A percentile compares a stretch with the other conserved stretches of the same genome.
phyloP scores from a whole-genome alignment of 225 moss, liverwort and hornwort genomes.

The Pseudisothecium myosuroides region DNA sequence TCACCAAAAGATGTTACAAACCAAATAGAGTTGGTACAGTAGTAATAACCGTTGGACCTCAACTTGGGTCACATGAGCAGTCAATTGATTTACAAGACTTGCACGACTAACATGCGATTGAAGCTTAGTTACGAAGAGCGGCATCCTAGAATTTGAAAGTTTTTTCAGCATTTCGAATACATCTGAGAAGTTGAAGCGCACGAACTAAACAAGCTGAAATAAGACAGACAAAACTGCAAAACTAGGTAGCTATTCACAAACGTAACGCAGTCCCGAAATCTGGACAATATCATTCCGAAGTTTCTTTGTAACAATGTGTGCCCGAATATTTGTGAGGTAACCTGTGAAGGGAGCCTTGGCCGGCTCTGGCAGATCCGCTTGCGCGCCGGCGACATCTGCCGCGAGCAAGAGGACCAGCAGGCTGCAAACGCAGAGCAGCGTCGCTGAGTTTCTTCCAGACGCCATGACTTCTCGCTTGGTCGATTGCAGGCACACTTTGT shows the following conservation, averaged over 20 bases:
- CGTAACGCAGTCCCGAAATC: neutral
- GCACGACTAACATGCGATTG: neutral
- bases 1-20: neutral
- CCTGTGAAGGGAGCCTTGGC: neutral
- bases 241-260: neutral
- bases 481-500: neutral
- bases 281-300: neutral
- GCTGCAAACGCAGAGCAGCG: conserved; percentile 5
- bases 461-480: neutral
- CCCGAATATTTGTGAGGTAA: neutral
- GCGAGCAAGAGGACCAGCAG: neutral
- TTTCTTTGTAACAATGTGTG: neutral
- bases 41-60: neutral
- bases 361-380: neutral
- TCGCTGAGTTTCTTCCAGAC: neutral
- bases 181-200: neutral
- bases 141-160: neutral
- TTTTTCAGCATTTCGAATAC: neutral
- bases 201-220: neutral
- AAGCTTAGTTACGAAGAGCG: neutral
- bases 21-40: neutral
- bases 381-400: neutral
- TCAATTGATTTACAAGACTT: neutral
- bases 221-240: neutral
- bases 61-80: neutral